Percentiles rank a stretch among this genome's conserved stretches.
Conservation (phyloP, 2,329 filamentous ascomycete species). For the Ascochyta lentis region DNA sequence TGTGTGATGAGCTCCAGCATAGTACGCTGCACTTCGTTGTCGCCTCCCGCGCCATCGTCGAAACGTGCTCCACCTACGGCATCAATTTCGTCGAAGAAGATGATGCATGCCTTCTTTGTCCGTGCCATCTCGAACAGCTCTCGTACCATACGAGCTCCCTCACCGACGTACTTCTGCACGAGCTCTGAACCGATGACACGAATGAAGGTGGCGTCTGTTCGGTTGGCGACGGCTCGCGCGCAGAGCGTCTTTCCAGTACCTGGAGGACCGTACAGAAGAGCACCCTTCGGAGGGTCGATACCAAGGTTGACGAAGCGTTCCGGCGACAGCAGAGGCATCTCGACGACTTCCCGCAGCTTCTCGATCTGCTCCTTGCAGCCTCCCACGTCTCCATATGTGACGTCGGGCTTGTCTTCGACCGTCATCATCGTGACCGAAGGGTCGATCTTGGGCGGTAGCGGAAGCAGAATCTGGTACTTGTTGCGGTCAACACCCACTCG, state of each 20-base stretch:
- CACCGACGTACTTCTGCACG: slow-evolving; percentile 98
- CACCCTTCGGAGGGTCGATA: slow-evolving; percentile 97
- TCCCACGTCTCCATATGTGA: slow-evolving; percentile 98
- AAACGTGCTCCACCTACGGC: slow-evolving; percentile 95
- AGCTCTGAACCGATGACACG: slow-evolving; percentile 97
- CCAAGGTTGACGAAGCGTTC: slow-evolving; percentile 98
- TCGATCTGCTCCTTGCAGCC: slow-evolving; percentile 99
- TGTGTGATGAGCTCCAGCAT: slow-evolving; percentile 99
- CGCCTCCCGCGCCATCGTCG: slow-evolving; percentile 93
- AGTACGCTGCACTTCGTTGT: slow-evolving; percentile 97
- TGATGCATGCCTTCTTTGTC: slow-evolving; percentile 99
- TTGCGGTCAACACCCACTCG: slow-evolving; percentile 96
- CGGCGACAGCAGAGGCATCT: slow-evolving; percentile 95
- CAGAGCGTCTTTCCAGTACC: slow-evolving; percentile 99
- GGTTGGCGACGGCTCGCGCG: slow-evolving; percentile 94
- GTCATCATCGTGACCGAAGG: slow-evolving; percentile 99
- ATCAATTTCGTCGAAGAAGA: slow-evolving; percentile 99
- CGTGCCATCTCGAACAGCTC: slow-evolving; percentile 99
- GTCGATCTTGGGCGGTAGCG: slow-evolving; percentile 96
- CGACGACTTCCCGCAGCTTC: slow-evolving; percentile 97
- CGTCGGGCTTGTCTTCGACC: slow-evolving; percentile 98
- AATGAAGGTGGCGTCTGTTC: slow-evolving; percentile 98
- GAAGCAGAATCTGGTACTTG: slow-evolving; percentile 98
- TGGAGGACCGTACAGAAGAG: slow-evolving; percentile 92
- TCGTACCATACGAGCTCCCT: slow-evolving; percentile 97